A percentile compares a stretch with the other conserved stretches of the same genome.
Evolutionary conservation across 805 yeast species (phyloP).

Genomic region (Candida krabiensis): DNA sequence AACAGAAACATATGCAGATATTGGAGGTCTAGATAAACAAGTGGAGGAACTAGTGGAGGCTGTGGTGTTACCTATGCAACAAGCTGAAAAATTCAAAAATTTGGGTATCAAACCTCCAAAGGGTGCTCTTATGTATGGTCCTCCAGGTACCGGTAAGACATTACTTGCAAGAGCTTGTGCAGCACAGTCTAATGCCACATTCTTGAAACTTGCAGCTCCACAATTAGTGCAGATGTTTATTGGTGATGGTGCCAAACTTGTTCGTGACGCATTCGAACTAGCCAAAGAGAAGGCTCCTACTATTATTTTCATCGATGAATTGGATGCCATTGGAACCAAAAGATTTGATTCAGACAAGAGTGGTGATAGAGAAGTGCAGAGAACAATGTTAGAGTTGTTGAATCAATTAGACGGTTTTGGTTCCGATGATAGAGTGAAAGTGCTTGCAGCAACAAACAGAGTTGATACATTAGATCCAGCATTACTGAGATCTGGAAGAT

Average conservation of each 20-base stretch:
- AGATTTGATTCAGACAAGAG: constrained; percentile 96
- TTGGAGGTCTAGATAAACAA: constrained; percentile 98
- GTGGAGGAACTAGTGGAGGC: constrained; percentile 98
- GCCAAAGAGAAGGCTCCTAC: constrained; percentile 99
- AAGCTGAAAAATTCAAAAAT: constrained; percentile 91
- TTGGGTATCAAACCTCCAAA: constrained; percentile 97
- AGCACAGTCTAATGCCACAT: constrained; percentile 97
- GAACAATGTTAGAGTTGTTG: constrained; percentile 97
- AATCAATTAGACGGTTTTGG: constrained; percentile 98
- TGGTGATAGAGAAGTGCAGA: constrained; percentile 98
- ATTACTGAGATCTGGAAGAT: constrained; percentile 91
- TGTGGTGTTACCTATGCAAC: constrained; percentile 97
- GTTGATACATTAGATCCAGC: constrained; percentile 99
- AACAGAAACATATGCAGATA: constrained; percentile 93
- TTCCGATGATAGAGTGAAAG: constrained; percentile 95
- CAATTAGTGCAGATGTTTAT: constrained; percentile 97
- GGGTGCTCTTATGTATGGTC: constrained; percentile 98
- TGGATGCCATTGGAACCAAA: constrained; percentile 98
- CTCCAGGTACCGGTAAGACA: constrained; percentile 99
- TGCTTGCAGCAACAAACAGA: constrained; percentile 96
- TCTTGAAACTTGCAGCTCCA: constrained; percentile 94
- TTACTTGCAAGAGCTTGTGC: constrained; percentile 98
- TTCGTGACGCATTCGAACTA: constrained; percentile 94
- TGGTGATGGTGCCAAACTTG: constrained; percentile 98
- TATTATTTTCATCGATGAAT: constrained; percentile 94